Percentiles rank a stretch among this genome's conserved stretches.
These are phyloP conservation scores for Curvularia spicifera DNA, from an alignment of 2,329 filamentous ascomycete genomes.

Conservation along the genomic window DNA sequence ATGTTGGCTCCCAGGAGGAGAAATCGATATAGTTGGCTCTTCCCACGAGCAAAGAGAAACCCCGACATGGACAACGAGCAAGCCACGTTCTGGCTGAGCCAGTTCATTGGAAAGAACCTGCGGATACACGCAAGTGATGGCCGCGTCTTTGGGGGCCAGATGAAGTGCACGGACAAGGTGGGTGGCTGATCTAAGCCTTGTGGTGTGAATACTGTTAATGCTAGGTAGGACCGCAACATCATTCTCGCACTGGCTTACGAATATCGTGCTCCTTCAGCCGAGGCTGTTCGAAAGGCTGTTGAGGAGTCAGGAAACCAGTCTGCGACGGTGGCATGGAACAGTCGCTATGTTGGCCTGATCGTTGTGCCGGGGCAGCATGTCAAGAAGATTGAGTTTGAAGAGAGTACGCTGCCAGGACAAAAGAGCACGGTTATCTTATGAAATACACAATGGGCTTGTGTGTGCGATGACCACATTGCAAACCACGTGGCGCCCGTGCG, in stretches of 20 bases:
- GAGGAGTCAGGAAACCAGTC: slow-evolving; percentile 51
- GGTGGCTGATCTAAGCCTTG: slow-evolving; percentile 36
- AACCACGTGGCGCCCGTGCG: not conserved
- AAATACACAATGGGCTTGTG: not conserved
- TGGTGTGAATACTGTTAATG: slow-evolving; percentile 2
- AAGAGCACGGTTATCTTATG: slow-evolving; percentile 35
- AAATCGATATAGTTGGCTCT: slow-evolving; percentile 29
- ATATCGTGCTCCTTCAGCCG: slow-evolving; percentile 73
- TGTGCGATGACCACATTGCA: not conserved
- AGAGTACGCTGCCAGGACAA: slow-evolving; percentile 49
- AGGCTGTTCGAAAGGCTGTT: slow-evolving; percentile 50
- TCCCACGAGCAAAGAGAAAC: slow-evolving; percentile 24
- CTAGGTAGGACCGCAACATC: slow-evolving; percentile 77
- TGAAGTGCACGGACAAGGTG: slow-evolving; percentile 95
- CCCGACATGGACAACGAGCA: slow-evolving; percentile 58
- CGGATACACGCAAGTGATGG: slow-evolving; percentile 81
- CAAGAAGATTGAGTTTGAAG: slow-evolving; percentile 85
- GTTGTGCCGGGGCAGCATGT: slow-evolving; percentile 89
- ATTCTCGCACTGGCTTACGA: slow-evolving; percentile 87
- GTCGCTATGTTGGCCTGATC: slow-evolving; percentile 85
- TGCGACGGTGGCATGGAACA: slow-evolving; percentile 73
- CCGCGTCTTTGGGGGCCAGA: slow-evolving; percentile 85
- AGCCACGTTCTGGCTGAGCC: slow-evolving; percentile 63
- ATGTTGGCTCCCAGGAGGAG: slow-evolving; percentile 17
- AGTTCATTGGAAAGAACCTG: slow-evolving; percentile 78